These are phyloP conservation scores for Platanthera guangdongensis DNA, from an alignment of 106 monocot genomes.

Conservation along the genomic window DNA sequence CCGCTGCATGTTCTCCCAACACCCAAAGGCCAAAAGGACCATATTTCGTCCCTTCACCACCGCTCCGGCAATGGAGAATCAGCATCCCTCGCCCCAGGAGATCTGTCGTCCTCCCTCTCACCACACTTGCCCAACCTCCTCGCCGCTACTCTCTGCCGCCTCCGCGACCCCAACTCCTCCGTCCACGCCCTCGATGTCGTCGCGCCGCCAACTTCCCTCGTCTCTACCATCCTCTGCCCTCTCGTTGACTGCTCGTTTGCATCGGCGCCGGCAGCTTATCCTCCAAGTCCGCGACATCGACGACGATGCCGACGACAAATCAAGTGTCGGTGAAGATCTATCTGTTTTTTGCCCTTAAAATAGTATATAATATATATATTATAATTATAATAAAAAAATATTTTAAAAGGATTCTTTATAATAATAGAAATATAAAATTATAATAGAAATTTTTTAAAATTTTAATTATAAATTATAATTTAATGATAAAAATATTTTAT, in stretches of 20 bases:
- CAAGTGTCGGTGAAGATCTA: too few species aligned
- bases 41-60: not conserved
- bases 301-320: too few species aligned
- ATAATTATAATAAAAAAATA: too few species aligned
- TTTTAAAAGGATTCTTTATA: too few species aligned
- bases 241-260: constrained; percentile 32
- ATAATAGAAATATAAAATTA: too few species aligned
- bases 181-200: constrained; percentile 50
- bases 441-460: too few species aligned
- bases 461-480: too few species aligned
- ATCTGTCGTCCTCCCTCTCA: constrained; percentile 21
- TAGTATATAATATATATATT: too few species aligned
- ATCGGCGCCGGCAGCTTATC: too few species aligned
- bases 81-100: constrained; percentile 4
- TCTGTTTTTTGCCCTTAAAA: too few species aligned
- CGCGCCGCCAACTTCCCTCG: constrained; percentile 3
- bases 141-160: constrained; percentile 51
- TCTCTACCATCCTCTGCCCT: constrained; percentile 34
- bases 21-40: not conserved
- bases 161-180: constrained; percentile 86
- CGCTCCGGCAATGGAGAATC: not conserved
- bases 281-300: too few species aligned
- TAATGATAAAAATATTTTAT: too few species aligned
- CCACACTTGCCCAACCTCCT: constrained; percentile 65
- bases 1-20: not conserved